A percentile compares a stretch with the other conserved stretches of the same genome.
These are phyloP conservation scores for Apiospora marii DNA, from an alignment of 2,329 filamentous ascomycete genomes.

Conservation along the genomic window DNA sequence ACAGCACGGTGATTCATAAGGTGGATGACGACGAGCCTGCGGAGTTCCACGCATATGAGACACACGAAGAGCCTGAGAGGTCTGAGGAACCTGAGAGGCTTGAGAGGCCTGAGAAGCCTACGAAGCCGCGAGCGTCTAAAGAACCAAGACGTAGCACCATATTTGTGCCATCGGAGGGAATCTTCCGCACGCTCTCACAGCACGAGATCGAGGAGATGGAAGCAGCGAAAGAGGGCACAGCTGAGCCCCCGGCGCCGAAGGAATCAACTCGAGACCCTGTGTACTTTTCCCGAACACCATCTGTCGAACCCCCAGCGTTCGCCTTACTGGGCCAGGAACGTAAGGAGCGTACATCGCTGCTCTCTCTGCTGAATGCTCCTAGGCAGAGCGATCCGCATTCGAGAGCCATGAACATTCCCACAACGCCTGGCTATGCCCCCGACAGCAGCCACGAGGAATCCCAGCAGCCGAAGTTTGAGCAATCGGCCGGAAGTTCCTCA, in stretches of 20 bases:
- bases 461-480: slow-evolving; percentile 28
- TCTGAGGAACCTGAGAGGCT: slow-evolving; percentile 27
- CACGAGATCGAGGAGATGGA: slow-evolving; percentile 57
- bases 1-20: slow-evolving; percentile 28
- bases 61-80: slow-evolving; percentile 27
- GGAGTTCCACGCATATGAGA: slow-evolving; percentile 8
- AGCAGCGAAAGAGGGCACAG: slow-evolving; percentile 37
- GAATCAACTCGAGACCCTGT: slow-evolving; percentile 31
- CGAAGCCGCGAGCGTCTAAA: slow-evolving; percentile 45
- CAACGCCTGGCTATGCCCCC: slow-evolving; percentile 46
- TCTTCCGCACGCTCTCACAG: slow-evolving; percentile 67
- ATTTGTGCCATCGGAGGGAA: slow-evolving; percentile 68
- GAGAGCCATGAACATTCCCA: slow-evolving; percentile 50
- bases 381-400: slow-evolving; percentile 49
- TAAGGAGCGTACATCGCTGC: slow-evolving; percentile 64
- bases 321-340: slow-evolving; percentile 52
- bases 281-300: slow-evolving; percentile 66
- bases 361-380: slow-evolving; percentile 68
- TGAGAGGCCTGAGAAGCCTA: slow-evolving; percentile 31
- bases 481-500: slow-evolving; percentile 24
- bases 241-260: slow-evolving; percentile 43
- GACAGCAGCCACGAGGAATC: slow-evolving; percentile 32
- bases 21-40: slow-evolving; percentile 32
- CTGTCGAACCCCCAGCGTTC: slow-evolving; percentile 67
- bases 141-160: slow-evolving; percentile 60